These are phyloP conservation scores for Mucor plumbeus DNA, from an alignment of 371 early-diverging fungal species.

Conservation along the genomic window DNA sequence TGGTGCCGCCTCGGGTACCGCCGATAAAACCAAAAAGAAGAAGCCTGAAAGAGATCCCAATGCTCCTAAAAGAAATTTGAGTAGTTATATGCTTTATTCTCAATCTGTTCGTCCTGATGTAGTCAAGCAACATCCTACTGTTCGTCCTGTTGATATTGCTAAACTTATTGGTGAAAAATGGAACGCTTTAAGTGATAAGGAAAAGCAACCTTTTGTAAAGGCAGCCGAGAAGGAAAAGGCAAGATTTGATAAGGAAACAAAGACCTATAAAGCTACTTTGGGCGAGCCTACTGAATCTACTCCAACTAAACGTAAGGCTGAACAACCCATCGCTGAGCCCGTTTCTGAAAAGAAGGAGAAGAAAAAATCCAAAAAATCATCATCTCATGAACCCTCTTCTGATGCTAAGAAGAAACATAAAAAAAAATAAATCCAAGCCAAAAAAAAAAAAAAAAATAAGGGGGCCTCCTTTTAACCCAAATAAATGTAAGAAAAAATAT, in stretches of 20 bases:
- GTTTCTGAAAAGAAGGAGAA: conserved; percentile 4
- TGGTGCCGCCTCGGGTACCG: neutral
- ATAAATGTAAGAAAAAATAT: conserved; percentile 1
- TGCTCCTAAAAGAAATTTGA: conserved; percentile 82
- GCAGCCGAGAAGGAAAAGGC: conserved; percentile 28
- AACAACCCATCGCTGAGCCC: neutral
- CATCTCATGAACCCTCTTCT: neutral
- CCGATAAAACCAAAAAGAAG: conserved; percentile 21
- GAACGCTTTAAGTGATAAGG: conserved; percentile 67
- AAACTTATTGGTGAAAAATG: conserved; percentile 81
- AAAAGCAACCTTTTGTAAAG: conserved; percentile 48
- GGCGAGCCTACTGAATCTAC: neutral
- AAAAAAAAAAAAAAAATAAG: too few species aligned
- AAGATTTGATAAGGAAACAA: conserved; percentile 22
- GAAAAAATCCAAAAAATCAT: neutral
- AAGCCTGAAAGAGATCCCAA: conserved; percentile 64
- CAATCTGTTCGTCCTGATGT: conserved; percentile 71
- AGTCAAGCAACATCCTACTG: conserved; percentile 70
- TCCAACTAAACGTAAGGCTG: conserved; percentile 15
- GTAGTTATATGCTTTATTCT: conserved; percentile 82
- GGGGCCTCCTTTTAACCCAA: neutral
- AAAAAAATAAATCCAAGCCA: conserved; percentile 14
- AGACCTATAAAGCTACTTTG: conserved; percentile 15
- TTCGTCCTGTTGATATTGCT: conserved; percentile 55
- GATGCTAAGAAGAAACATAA: conserved; percentile 17